Base-by-base conservation (phyloP, 345 rosid genomes). In the Anacardium occidentale region DNA sequence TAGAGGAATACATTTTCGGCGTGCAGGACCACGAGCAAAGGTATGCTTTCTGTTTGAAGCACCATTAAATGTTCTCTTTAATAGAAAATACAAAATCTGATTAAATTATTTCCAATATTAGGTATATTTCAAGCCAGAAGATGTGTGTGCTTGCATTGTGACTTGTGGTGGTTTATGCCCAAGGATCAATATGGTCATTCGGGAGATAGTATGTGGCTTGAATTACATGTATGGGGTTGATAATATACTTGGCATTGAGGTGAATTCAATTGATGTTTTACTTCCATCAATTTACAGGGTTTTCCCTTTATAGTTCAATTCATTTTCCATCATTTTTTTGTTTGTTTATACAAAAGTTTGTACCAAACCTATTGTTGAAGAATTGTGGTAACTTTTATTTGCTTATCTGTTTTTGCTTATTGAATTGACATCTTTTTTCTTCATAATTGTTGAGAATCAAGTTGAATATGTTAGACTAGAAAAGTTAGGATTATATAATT, bases 141-240 rank as follows among this genome's bases (percentile, higher is more conserved):
- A 92, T 79, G 97, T 94, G 25, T 89, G 91, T 82, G 97, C 98
- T 81, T 92, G 97, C 75, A 76, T 94, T 18, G 97, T 94, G 76
- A 94, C 97, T 47, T 90, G 97, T 59, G 97, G 97, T 63, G 97
- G 98, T n/a, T 84, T 90, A 75, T 90, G 97, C 76, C 97, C 95
- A 5, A 97, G 97, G 72, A 92, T 92, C 54, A 94, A 94, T 79
- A 94, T 97, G 2, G 97, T 90, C 58, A 90, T 92, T 69, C 84
- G 96, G 26, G 97, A 94, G 83, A 85, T 90, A 56, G 96, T 94
- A 2, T 90, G 94, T 77, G 97, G 97, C 67, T 86, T 94, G 89
- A 84, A 80, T 77, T 76, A 85, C 83, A 90, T 94, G 98, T 94
- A 92, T 66, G 94, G 89, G 64, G 97, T 85, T 60, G 64, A 75